Percentiles rank a stretch among this genome's conserved stretches.
Evolutionary conservation across 805 yeast species (phyloP).

Genomic region (Starmerella powellii): DNA sequence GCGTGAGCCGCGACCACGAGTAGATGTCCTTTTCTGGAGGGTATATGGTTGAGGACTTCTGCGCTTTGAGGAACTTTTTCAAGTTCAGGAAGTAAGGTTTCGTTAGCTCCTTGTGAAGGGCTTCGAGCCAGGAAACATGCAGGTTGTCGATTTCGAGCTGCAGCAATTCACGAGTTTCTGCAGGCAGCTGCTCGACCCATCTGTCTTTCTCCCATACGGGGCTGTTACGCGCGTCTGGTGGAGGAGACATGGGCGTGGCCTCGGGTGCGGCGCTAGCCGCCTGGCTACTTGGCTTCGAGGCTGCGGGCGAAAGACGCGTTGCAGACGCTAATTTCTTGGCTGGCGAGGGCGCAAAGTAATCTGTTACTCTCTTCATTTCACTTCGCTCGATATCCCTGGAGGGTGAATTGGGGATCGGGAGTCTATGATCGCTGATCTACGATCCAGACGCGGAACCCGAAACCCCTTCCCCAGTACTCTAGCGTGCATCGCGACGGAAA

Average conservation of each 20-base stretch:
- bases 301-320: not conserved
- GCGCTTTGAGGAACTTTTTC: conserved; percentile 48
- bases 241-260: not conserved
- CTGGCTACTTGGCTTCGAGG: not conserved
- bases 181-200: conserved; percentile 41
- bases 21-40: conserved; percentile 72
- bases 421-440: not conserved
- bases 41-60: conserved; percentile 45
- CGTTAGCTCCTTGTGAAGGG: conserved; percentile 56
- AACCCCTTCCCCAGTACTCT: no score
- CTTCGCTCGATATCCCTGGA: not conserved
- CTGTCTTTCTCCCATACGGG: conserved; percentile 35
- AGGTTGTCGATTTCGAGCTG: conserved; percentile 56
- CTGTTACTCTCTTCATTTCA: conserved; percentile 18
- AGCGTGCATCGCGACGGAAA: not conserved
- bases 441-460: no score
- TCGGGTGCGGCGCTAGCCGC: not conserved
- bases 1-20: conserved; percentile 85
- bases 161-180: conserved; percentile 42
- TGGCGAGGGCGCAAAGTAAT: conserved; percentile 13
- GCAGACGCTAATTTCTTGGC: not conserved
- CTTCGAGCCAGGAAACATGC: conserved; percentile 67
- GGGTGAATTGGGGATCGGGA: not conserved
- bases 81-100: conserved; percentile 73
- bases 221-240: not conserved